These are phyloP conservation scores for Nigrospora sphaerica DNA, from an alignment of 2,329 filamentous ascomycete species.

Conservation along the genomic window DNA sequence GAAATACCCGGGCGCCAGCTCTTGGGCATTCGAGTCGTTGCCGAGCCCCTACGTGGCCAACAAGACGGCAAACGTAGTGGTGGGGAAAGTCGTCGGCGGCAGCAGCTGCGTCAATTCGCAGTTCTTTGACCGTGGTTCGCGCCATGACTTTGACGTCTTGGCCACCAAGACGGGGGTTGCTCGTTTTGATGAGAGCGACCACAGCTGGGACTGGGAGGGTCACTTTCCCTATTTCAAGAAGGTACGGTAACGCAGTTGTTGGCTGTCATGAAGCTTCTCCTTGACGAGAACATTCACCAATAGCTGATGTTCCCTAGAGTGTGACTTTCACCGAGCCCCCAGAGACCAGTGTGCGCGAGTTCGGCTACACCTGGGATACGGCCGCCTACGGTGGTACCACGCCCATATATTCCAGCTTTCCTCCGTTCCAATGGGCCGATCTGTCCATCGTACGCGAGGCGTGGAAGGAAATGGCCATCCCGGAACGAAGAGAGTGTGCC, in stretches of 20 bases:
- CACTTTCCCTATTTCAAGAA: constrained; percentile 28
- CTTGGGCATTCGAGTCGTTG: neutral
- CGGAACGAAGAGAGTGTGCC: constrained; percentile 14
- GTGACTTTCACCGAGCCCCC: constrained; percentile 21
- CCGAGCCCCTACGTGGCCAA: constrained; percentile 13
- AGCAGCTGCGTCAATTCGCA: constrained; percentile 28
- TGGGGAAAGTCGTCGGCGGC: constrained; percentile 27
- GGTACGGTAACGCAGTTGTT: constrained; percentile 7
- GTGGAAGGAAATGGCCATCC: constrained; percentile 17
- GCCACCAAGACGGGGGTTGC: constrained; percentile 16
- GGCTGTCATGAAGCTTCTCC: neutral
- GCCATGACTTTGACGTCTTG: constrained; percentile 29
- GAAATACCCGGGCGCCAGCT: neutral
- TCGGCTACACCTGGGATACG: constrained; percentile 23
- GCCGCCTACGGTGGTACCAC: constrained; percentile 22
- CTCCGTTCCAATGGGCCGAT: constrained; percentile 21
- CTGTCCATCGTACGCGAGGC: constrained; percentile 7
- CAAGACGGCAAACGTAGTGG: constrained; percentile 16
- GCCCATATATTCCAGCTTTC: constrained; percentile 23
- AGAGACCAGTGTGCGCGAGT: constrained; percentile 15
- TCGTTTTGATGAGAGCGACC: constrained; percentile 11
- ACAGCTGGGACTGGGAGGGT: constrained; percentile 26
- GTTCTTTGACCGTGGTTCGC: constrained; percentile 28
- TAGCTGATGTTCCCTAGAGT: constrained; percentile 10
- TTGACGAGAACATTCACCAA: no score